A percentile compares a stretch with the other conserved stretches of the same genome.
phyloP scores from a whole-genome alignment of 1,284 basidiomycete genomes.

The Mycosarcoma mackinlayi region DNA sequence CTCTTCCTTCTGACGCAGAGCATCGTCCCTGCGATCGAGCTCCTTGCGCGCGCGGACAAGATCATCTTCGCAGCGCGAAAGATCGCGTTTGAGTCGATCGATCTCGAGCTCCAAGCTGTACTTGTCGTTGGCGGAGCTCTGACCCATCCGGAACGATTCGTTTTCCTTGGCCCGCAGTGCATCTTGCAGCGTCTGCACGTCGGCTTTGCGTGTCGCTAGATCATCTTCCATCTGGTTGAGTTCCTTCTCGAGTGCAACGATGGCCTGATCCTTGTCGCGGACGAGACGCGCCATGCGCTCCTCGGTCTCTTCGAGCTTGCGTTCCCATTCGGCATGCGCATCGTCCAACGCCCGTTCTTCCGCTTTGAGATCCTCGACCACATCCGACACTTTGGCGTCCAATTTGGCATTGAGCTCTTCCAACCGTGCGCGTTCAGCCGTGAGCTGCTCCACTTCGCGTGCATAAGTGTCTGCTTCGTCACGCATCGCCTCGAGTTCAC shows the following conservation, averaged over 20 bases:
- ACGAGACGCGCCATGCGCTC: conserved; percentile 52
- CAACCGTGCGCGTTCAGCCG: conserved; percentile 36
- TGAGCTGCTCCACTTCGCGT: conserved; percentile 47
- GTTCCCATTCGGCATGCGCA: conserved; percentile 69
- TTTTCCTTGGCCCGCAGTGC: conserved; percentile 75
- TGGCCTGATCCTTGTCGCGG: conserved; percentile 59
- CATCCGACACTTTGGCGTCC: conserved; percentile 64
- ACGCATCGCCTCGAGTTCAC: conserved; percentile 51
- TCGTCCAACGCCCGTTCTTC: conserved; percentile 69
- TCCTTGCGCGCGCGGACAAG: conserved; percentile 80
- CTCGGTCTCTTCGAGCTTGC: conserved; percentile 63
- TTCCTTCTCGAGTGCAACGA: conserved; percentile 55
- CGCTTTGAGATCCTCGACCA: conserved; percentile 69
- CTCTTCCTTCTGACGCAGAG: conserved; percentile 77
- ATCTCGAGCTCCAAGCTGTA: conserved; percentile 91
- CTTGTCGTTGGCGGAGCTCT: conserved; percentile 81
- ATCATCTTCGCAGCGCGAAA: conserved; percentile 83
- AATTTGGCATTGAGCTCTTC: conserved; percentile 58
- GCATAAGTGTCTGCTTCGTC: conserved; percentile 50
- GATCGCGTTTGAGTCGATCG: conserved; percentile 85
- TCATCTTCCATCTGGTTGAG: conserved; percentile 53
- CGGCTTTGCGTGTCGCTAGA: conserved; percentile 45
- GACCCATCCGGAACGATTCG: conserved; percentile 77
- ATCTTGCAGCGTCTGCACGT: conserved; percentile 73
- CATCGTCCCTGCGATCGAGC: conserved; percentile 76